Base-by-base conservation (phyloP, 2,329 filamentous ascomycete species). In the Apiospora koreana region DNA sequence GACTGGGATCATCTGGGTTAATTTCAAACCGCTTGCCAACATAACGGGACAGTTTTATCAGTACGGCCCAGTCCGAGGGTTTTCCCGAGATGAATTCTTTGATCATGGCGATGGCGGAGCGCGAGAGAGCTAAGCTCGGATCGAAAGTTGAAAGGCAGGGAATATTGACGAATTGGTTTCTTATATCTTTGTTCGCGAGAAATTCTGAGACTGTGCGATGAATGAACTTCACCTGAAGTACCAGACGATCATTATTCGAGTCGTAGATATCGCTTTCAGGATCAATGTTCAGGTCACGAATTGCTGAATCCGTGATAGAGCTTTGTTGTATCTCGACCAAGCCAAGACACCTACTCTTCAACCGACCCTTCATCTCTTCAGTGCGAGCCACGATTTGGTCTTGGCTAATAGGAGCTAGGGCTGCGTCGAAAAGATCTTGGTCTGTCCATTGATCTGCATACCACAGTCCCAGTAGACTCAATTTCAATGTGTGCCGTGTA, bases 341-440 rank as follows among this genome's bases (percentile, higher is more conserved):
- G 2, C 72, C 73, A 2, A 74, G 58, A 50, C 75, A 75, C 10
- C 72, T 69, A 31, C 72, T 74, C 35, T 72, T 74, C 1, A 75
- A 14, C 8, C 71, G 72, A 2, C 50, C n/a, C 23, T 71, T 70
- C 58, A 76, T 69, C 31, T 73, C 73, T 10, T 67, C 28, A 9
- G 71, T 69, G n/a, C 69, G 71, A 25, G 71, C 54, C 9, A 65
- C 21, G 7, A 73, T 48, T 10, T 73, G 46, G 23, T 74, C 69
- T 21, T 74, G 65, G 1, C 62, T 65, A 0, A 73, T 65, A 6
- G 73, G 70, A 21, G 25, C 62, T 3, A 71, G 43, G 16, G 46
- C 4, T 18, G 72, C 70, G 7, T 46, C 54, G 12, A 48, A 42
- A 1, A 73, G 69, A 54, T 70, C 70, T 3, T 71, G 21, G 31